phyloP scores from a whole-genome alignment of 371 early-diverging fungal genomes.

The Mortierella sp. region DNA sequence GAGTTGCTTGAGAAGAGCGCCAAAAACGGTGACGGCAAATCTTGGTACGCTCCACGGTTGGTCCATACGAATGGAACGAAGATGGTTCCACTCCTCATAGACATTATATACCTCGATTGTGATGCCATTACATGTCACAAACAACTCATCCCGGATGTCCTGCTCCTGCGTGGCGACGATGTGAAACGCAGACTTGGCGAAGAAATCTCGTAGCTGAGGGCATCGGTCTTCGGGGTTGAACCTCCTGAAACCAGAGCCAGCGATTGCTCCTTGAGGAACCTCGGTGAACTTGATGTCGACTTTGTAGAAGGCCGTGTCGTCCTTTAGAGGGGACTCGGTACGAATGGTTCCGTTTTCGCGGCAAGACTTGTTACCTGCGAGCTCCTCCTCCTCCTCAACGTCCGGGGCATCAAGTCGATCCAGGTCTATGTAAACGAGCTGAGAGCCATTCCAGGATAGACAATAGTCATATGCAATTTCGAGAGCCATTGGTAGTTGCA shows the following conservation, averaged over 20 bases:
- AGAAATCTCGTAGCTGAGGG: neutral
- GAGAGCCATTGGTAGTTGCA: neutral
- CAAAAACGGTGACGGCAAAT: neutral
- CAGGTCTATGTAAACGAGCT: neutral
- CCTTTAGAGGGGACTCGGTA: neutral
- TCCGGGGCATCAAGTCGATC: neutral
- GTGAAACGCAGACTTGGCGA: neutral
- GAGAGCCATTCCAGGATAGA: neutral
- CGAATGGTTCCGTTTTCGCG: neutral
- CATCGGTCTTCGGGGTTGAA: neutral
- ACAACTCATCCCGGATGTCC: neutral
- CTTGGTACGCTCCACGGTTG: neutral
- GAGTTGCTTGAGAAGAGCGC: neutral
- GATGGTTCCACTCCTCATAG: neutral
- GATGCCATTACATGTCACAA: conserved; percentile 1
- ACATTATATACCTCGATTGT: conserved; percentile 10
- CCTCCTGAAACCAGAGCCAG: neutral
- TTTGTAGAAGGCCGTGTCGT: neutral
- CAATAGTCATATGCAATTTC: neutral
- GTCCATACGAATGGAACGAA: neutral
- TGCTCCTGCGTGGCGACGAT: neutral
- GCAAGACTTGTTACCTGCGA: neutral
- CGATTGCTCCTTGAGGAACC: neutral
- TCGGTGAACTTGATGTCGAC: neutral
- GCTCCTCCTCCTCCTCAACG: neutral